Evolutionary conservation across 176 grass and related monocot genomes (phyloP), one percentile per base, ranked within the genome.

Genomic region (Zea luxurians): DNA sequence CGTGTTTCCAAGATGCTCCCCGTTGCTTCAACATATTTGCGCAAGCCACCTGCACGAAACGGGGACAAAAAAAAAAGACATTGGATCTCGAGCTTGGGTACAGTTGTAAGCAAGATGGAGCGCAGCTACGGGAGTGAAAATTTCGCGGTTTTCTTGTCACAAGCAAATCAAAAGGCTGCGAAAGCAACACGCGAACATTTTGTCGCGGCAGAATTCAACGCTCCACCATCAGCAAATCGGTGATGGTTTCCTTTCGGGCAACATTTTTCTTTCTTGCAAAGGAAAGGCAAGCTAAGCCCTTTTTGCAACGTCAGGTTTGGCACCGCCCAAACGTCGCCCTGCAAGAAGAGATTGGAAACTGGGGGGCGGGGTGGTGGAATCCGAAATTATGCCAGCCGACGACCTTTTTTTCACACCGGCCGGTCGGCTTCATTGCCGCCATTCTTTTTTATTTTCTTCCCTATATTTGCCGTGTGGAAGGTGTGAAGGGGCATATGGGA

Each of bases 211-310:
- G 21, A 74, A 75, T 54, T 70, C 46, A 69, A 69, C 64, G 43
- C 57, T 54, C 16, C 21, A 69, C 62, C 63, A 47, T 66, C n/a
- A 12, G 17, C 55, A 83, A 69, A 70, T 17, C 1, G 38, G 38
- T 10, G 52, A 17, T 5, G 12, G 15, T 61, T 83, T 52, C 16
- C 49, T 16, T 44, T 37, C 20, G 15, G 37, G 9, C 75, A 48
- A 64, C 5, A 10, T 71, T 88, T 84, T 80, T 71, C 84, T 84
- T 27, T 80, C 57, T 76, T 59, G 7, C 48, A 15, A 3, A 4
- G 55, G 34, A 55, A 65, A 64, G 76, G 75, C 46, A 58, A 49
- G 38, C 70, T 18, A 41, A 55, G 53, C 53, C 16, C 53, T 40
- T 40, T 40, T 40, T 40, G 4, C 38, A 40, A 40, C 38, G 16